phyloP scores from a whole-genome alignment of 352 stramenopile species.

The Phytophthora citrophthora region DNA sequence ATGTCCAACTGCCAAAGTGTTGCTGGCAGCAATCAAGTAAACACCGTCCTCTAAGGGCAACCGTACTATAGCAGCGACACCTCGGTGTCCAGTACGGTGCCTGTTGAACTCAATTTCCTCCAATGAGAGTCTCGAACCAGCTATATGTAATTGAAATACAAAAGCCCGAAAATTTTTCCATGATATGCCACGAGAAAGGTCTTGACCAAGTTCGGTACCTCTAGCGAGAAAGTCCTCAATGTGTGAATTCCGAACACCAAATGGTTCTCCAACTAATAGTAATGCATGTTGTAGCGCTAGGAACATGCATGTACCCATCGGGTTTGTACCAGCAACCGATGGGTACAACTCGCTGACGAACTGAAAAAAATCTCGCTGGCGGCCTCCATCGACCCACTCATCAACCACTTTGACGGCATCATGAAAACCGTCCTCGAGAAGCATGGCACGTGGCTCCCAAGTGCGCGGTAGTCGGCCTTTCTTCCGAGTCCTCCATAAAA shows the following conservation, averaged over 20 bases:
- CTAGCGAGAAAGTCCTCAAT: background rate
- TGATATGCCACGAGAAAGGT: conserved; percentile 5
- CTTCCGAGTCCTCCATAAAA: no score
- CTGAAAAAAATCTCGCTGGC: conserved; percentile 1
- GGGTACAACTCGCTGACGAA: background rate
- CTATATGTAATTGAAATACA: background rate
- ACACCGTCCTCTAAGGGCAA: conserved; percentile 6
- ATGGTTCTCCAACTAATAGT: background rate
- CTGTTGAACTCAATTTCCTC: conserved; percentile 5
- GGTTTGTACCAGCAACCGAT: no score
- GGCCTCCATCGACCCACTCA: background rate
- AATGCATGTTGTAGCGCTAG: background rate
- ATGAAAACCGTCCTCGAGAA: background rate
- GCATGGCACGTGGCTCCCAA: no score
- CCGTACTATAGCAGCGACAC: background rate
- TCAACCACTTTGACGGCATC: background rate
- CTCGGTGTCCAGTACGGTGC: conserved; percentile 5
- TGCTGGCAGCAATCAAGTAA: conserved; percentile 11
- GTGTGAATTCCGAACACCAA: background rate
- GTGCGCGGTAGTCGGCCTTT: no score
- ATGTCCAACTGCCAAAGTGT: conserved; percentile 7
- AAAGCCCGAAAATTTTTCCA: conserved; percentile 10
- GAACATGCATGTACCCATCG: background rate
- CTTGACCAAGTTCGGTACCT: background rate
- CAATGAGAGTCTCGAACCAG: background rate